phyloP scores from a whole-genome alignment of 345 rosid species.

The Pistacia atlantica region DNA sequence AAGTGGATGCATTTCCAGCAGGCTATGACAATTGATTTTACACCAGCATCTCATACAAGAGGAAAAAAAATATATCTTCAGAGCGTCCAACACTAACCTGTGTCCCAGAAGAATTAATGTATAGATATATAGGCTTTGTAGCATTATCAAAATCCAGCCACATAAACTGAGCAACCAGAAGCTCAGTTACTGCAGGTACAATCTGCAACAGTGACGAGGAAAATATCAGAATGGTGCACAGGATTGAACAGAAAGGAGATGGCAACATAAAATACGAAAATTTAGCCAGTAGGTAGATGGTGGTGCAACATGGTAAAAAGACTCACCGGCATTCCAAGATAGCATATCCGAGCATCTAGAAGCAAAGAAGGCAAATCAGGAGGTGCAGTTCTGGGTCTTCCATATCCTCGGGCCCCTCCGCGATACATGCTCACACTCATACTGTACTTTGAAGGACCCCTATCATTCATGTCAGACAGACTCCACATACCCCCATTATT shows the following conservation, averaged over 20 bases:
- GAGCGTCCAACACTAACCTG: conserved; percentile 47
- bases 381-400: conserved; percentile 64
- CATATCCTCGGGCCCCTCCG: conserved; percentile 67
- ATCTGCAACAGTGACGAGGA: conserved; percentile 50
- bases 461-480: conserved; percentile 43
- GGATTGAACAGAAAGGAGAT: neutral
- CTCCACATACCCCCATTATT: conserved; percentile 70
- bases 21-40: neutral
- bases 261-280: neutral
- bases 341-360: conserved; percentile 81
- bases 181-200: conserved; percentile 87
- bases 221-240: conserved; percentile 13
- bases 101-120: conserved; percentile 85
- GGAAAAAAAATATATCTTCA: neutral
- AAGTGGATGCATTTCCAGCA: conserved; percentile 5
- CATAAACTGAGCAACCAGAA: conserved; percentile 85
- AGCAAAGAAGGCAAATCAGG: conserved; percentile 94
- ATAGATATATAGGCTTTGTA: conserved; percentile 75
- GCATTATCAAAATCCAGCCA: conserved; percentile 71
- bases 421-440: conserved; percentile 81
- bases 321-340: conserved; percentile 94
- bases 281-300: conserved; percentile 11
- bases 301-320: neutral
- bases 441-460: conserved; percentile 53
- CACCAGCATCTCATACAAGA: neutral